Evolutionary conservation across 192 early-diverging fungal genomes (phyloP), one percentile per base, ranked within the genome.

Genomic region (Chytriomyces hyalinus): DNA sequence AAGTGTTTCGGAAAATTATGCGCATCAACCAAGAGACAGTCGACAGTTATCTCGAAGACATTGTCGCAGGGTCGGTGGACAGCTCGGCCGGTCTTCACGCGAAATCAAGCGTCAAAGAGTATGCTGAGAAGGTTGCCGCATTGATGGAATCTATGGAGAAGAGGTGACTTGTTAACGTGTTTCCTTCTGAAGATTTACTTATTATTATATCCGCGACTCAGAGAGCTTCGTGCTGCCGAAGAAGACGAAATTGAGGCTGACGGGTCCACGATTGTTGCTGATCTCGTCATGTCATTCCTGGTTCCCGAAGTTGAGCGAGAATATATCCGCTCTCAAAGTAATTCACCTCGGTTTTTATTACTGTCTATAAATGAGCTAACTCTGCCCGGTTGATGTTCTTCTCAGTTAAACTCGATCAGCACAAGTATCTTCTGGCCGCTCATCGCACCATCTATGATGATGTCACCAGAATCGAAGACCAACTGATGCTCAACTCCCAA

Each of bases 301-400:
- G 81, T 91, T 24, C 89, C 88, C 6, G 85, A 89, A 61, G 87
- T 89, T 7, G 87, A 91, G 66, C 72, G 79, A 7, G 80, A 87
- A 28, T 74, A 71, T 13, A 70, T 90, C 15, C 78, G 84, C 13
- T 72, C 75, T 36, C 78, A 85, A 77, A 79, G 88, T 90, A 63
- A 77, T 26, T 20, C 22, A 57, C 20, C 20, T 4, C 13, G 5
- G 13, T 57, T 65, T 28, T 44, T 51, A 10, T 72, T n/a, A 8
- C 15, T 50, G 24, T 11, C 17, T 46, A 13, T 26, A 4, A 2
- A 65, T 3, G 20, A 65, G 22, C 57, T 17, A 60, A 60, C 22
- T 71, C 46, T 69, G 60, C 15, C n/a, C 67, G 36, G 61, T 49
- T 68, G 36, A 36, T 36, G 36, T 36, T 36, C 36, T 9, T 46